Conservation (phyloP, 257 asterid species). For the Nemophila menziesii region DNA sequence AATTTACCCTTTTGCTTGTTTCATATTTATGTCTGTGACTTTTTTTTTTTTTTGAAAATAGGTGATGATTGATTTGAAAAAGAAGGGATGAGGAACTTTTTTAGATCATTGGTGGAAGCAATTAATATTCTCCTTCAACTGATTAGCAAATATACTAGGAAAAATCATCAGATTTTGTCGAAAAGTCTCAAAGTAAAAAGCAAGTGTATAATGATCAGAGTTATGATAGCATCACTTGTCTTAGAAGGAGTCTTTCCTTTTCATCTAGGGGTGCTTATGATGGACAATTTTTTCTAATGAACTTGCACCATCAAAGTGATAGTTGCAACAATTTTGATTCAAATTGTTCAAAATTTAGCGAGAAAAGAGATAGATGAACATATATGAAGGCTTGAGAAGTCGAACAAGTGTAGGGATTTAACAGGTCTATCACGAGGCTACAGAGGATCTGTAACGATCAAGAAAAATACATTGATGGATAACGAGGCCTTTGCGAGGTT, state of each 20-base stretch:
- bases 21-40: no score
- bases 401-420: conserved; percentile 54
- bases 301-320: conserved; percentile 23
- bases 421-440: conserved; percentile 51
- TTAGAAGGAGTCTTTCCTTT: conserved; percentile 80
- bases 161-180: conserved; percentile 32
- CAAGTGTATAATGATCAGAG: conserved; percentile 34
- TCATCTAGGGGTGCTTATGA: conserved; percentile 65
- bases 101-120: conserved; percentile 40
- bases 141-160: conserved; percentile 56
- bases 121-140: no score
- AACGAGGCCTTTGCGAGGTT: conserved; percentile 52
- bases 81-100: conserved; percentile 74
- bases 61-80: conserved; percentile 28
- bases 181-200: conserved; percentile 33
- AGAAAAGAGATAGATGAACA: conserved; percentile 39
- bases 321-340: conserved; percentile 43
- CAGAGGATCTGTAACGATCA: conserved; percentile 64
- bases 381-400: conserved; percentile 52
- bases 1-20: no score
- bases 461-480: conserved; percentile 62
- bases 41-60: no score
- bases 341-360: no score
- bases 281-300: conserved; percentile 26
- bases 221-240: conserved; percentile 37